Conservation (phyloP, 1,139 yeast genomes). For the Candida sanyaensis region DNA sequence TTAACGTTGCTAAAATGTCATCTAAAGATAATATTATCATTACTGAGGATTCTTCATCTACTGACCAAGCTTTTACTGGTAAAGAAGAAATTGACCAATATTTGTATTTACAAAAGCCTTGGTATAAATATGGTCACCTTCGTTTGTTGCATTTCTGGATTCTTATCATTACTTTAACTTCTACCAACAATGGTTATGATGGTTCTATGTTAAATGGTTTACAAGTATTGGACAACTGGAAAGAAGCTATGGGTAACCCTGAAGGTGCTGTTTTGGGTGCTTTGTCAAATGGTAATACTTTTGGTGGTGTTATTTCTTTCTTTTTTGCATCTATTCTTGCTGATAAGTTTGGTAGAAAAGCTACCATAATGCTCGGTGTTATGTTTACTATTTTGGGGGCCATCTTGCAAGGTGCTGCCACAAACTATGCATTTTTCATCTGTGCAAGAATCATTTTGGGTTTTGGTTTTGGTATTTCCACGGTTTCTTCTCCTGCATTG, state of each 20-base stretch:
- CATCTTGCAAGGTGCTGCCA: slow-evolving; percentile 44
- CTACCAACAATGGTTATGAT: slow-evolving; percentile 54
- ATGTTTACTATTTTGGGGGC: slow-evolving; percentile 34
- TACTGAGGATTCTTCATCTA: neutral
- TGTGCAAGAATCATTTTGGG: slow-evolving; percentile 43
- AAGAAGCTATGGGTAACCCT: slow-evolving; percentile 38
- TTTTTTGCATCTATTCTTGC: slow-evolving; percentile 23
- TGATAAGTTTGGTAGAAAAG: slow-evolving; percentile 37
- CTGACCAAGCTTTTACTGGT: slow-evolving; percentile 10
- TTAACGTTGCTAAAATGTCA: neutral
- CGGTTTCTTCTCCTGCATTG: slow-evolving; percentile 41
- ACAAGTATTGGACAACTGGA: slow-evolving; percentile 44
- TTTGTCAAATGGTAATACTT: slow-evolving; percentile 34
- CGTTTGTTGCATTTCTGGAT: slow-evolving; percentile 34
- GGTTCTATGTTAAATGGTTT: slow-evolving; percentile 54
- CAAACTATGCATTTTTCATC: slow-evolving; percentile 40
- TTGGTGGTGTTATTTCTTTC: slow-evolving; percentile 24
- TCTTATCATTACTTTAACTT: slow-evolving; percentile 41
- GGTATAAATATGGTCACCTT: slow-evolving; percentile 34
- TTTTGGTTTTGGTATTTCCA: slow-evolving; percentile 37
- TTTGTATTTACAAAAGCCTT: slow-evolving; percentile 14
- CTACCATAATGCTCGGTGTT: slow-evolving; percentile 29
- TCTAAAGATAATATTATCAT: neutral
- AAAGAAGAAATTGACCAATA: slow-evolving; percentile 9
- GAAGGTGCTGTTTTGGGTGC: slow-evolving; percentile 47